These are phyloP conservation scores for Sporobolomyces roseus DNA, from an alignment of 768 basidiomycete genomes.

Conservation along the genomic window DNA sequence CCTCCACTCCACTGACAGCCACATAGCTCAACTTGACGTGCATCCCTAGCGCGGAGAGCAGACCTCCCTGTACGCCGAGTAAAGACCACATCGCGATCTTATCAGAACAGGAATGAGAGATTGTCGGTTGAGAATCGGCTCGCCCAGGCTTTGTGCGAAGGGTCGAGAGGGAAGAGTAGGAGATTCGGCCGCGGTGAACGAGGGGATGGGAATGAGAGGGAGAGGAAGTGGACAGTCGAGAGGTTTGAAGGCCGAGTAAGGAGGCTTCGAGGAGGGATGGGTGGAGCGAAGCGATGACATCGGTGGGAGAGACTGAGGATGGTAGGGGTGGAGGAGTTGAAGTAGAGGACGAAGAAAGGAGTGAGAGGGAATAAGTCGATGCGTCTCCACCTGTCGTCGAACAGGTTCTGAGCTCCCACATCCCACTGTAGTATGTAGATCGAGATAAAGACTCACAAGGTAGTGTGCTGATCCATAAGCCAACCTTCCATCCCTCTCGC, in stretches of 20 bases:
- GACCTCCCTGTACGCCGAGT: constrained; percentile 78
- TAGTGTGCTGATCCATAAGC: constrained; percentile 72
- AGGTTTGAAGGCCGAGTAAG: not conserved
- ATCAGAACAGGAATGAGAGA: constrained; percentile 89
- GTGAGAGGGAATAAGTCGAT: constrained; percentile 40
- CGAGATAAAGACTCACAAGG: constrained; percentile 53
- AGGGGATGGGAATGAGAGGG: not conserved
- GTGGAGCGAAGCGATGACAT: not conserved
- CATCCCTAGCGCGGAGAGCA: constrained; percentile 57
- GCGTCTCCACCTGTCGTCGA: constrained; percentile 44
- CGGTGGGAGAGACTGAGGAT: too few species aligned
- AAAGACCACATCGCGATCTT: constrained; percentile 86
- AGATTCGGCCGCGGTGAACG: constrained; percentile 64
- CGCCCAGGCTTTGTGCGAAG: constrained; percentile 88
- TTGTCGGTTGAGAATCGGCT: constrained; percentile 76
- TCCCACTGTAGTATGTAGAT: constrained; percentile 35
- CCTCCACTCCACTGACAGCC: constrained; percentile 68
- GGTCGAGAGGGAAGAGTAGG: constrained; percentile 69
- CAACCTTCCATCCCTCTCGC: constrained; percentile 54
- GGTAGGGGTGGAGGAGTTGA: too few species aligned
- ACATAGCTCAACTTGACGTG: constrained; percentile 58
- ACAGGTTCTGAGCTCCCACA: not conserved
- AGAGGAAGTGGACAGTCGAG: not conserved
- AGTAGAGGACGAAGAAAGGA: not conserved
- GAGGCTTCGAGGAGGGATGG: not conserved